Percentiles rank a stretch among this genome's conserved stretches.
These are phyloP conservation scores for Vitis hybrid DNA, from an alignment of 177 flowering plant genomes.

Conservation along the genomic window DNA sequence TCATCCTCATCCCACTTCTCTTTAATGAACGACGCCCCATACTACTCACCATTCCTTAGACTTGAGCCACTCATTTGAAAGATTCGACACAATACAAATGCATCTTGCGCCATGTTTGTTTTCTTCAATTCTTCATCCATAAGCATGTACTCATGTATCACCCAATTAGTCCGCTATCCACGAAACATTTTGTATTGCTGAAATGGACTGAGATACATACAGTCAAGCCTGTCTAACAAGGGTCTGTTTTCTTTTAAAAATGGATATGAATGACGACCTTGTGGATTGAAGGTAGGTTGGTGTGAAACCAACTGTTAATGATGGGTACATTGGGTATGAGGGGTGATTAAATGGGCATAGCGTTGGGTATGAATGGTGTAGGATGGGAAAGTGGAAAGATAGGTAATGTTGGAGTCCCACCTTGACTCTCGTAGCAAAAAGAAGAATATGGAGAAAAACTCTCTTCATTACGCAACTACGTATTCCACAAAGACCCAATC, in stretches of 20 bases:
- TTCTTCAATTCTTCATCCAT: slow-evolving; percentile 32
- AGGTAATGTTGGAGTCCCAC: too few species aligned
- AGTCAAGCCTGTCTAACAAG: slow-evolving; percentile 1
- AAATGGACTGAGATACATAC: slow-evolving; percentile 16
- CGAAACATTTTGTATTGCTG: slow-evolving; percentile 5
- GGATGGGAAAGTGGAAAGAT: too few species aligned
- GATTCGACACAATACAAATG: slow-evolving; percentile 61
- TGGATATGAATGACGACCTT: too few species aligned
- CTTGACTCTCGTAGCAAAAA: too few species aligned
- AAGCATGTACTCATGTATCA: slow-evolving; percentile 46
- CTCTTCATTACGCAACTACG: too few species aligned
- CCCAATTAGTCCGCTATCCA: slow-evolving; percentile 46
- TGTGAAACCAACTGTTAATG: too few species aligned
- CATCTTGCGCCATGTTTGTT: slow-evolving; percentile 42
- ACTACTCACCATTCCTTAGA: slow-evolving; percentile 65
- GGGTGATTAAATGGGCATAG: too few species aligned
- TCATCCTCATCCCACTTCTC: slow-evolving; percentile 79
- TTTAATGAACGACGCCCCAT: slow-evolving; percentile 59
- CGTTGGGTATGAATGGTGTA: too few species aligned
- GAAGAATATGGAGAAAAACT: too few species aligned
- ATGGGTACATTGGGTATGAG: too few species aligned
- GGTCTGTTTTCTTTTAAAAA: slow-evolving; percentile 12
- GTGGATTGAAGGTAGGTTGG: too few species aligned
- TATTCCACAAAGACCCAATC: too few species aligned
- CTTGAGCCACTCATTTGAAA: slow-evolving; percentile 74